phyloP scores from a whole-genome alignment of 768 basidiomycete species.

The Fomitopsis pulvina region DNA sequence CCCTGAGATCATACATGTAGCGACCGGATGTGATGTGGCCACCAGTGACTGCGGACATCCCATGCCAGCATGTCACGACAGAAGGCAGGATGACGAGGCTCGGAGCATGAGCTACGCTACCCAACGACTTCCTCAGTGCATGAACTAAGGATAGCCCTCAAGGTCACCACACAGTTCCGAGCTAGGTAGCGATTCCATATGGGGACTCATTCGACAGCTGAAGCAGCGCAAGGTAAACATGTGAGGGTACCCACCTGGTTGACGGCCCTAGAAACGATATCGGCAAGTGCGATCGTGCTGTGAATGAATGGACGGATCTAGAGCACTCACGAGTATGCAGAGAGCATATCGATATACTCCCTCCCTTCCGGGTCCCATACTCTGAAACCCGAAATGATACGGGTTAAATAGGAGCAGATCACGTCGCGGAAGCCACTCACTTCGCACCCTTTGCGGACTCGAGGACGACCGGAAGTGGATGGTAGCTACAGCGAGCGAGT shows the following conservation, averaged over 20 bases:
- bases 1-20: no score
- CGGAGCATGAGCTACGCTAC: no score
- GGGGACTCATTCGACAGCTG: no score
- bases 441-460: constrained; percentile 85
- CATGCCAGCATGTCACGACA: no score
- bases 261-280: constrained; percentile 52
- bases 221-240: background rate
- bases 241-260: constrained; percentile 56
- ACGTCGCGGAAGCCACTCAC: constrained; percentile 50
- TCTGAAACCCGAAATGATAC: constrained; percentile 26
- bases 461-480: constrained; percentile 92
- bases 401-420: constrained; percentile 1
- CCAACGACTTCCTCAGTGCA: no score
- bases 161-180: no score
- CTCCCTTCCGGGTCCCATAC: constrained; percentile 95
- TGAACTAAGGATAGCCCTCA: no score
- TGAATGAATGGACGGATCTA: background rate
- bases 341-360: constrained; percentile 97
- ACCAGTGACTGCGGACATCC: no score
- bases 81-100: no score
- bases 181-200: no score
- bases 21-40: no score
- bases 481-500: constrained; percentile 69
- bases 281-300: background rate
- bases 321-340: constrained; percentile 79